Evolutionary conservation across 2,329 filamentous ascomycete species (phyloP).

Genomic region (Parascedosporium putredinis): DNA sequence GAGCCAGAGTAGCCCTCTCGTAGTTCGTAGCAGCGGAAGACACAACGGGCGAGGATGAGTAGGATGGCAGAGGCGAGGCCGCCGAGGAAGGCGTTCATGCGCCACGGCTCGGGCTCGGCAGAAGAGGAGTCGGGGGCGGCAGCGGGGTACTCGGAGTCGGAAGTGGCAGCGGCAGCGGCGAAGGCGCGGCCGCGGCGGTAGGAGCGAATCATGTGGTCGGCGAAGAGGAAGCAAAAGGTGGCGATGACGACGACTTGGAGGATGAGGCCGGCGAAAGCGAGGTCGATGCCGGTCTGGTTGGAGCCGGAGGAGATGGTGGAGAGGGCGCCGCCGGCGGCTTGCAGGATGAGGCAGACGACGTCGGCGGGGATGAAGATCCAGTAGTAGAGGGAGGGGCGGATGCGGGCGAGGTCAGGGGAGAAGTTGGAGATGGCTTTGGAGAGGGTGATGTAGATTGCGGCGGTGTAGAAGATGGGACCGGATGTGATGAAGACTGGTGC

Average conservation of each 20-base stretch:
- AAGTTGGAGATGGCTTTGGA: conserved; percentile 23
- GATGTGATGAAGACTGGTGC: conserved; percentile 42
- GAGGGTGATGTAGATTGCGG: conserved; percentile 57
- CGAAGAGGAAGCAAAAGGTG: conserved; percentile 37
- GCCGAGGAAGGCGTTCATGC: conserved; percentile 35
- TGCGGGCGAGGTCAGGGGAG: conserved; percentile 29
- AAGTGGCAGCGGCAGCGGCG: background rate
- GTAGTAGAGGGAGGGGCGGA: conserved; percentile 31
- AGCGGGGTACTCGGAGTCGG: background rate
- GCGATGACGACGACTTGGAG: conserved; percentile 48
- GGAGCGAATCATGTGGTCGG: conserved; percentile 39
- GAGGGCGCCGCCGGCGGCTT: conserved; percentile 46
- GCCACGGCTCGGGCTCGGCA: conserved; percentile 15
- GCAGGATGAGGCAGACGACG: conserved; percentile 43
- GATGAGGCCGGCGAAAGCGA: conserved; percentile 40
- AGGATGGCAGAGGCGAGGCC: conserved; percentile 43
- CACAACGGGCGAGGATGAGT: conserved; percentile 50
- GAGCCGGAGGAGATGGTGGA: conserved; percentile 30
- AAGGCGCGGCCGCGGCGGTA: conserved; percentile 15
- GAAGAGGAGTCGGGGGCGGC: conserved; percentile 10
- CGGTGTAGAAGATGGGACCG: conserved; percentile 38
- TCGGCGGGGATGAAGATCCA: conserved; percentile 46
- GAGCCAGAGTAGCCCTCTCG: conserved; percentile 48
- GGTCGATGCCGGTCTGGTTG: conserved; percentile 26
- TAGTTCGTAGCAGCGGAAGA: conserved; percentile 57